Evolutionary conservation across 768 basidiomycete genomes (phyloP).

Genomic region (Tylopilus intermedius): DNA sequence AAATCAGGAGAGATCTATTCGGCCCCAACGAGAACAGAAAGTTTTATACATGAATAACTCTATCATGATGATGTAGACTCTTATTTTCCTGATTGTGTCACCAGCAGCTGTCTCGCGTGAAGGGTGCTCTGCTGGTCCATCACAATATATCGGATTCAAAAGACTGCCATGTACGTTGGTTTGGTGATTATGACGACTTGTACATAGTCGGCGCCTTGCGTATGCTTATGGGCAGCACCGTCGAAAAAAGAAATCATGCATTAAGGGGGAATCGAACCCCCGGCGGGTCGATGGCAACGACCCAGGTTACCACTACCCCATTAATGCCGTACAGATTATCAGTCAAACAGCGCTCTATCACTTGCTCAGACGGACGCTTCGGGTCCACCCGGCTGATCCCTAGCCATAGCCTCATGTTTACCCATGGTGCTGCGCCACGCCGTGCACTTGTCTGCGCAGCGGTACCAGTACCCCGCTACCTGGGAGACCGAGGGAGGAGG

Average conservation of each 20-base stretch:
- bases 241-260: constrained; percentile 4
- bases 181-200: background rate
- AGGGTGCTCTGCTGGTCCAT: background rate
- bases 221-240: no score
- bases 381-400: no score
- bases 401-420: no score
- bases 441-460: no score
- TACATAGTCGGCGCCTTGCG: no score
- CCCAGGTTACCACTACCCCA: constrained; percentile 66
- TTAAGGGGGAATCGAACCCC: constrained; percentile 69
- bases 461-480: no score
- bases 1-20: constrained; percentile 85
- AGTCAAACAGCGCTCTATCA: background rate
- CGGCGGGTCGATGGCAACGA: constrained; percentile 79
- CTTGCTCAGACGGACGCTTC: background rate
- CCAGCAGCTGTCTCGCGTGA: background rate
- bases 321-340: constrained; percentile 44
- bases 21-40: constrained; percentile 89
- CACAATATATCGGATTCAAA: constrained; percentile 1
- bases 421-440: no score
- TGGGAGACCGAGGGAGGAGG: no score
- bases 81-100: background rate
- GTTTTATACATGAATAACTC: constrained; percentile 59
- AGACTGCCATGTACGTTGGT: background rate
- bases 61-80: background rate